Evolutionary conservation across 2,329 filamentous ascomycete genomes (phyloP).

Genomic region (Colletotrichum plurivorum): DNA sequence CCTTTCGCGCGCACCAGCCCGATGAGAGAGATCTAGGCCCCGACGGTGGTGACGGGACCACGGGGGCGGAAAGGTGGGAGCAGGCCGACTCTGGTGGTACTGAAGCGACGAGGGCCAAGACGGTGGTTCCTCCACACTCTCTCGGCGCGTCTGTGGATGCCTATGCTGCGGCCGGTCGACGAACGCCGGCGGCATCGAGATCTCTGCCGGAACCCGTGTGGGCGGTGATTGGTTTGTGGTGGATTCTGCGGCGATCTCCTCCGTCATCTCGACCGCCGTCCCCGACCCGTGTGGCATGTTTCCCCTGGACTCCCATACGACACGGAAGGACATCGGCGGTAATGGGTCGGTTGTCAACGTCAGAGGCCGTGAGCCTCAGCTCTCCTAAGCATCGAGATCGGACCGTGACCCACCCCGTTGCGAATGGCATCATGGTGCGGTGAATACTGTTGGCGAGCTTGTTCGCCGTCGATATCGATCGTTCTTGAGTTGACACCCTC

Average conservation of each 20-base stretch:
- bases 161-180: not conserved
- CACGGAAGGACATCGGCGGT: not conserved
- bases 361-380: not conserved
- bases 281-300: not conserved
- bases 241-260: conserved; percentile 16
- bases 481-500: not conserved
- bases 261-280: conserved; percentile 19
- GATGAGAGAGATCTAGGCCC: not conserved
- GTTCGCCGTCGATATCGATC: not conserved
- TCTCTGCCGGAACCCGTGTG: not conserved
- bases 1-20: not conserved
- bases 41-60: not conserved
- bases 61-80: not conserved
- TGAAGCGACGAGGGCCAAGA: not conserved
- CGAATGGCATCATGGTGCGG: not conserved
- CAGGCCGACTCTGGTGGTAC: not conserved
- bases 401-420: not conserved
- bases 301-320: not conserved
- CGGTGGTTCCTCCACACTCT: not conserved
- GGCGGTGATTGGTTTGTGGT: not conserved
- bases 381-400: conserved; percentile 7
- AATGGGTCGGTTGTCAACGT: not conserved
- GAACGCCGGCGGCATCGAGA: conserved; percentile 1
- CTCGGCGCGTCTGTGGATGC: conserved; percentile 4
- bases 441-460: not conserved